Conservation (phyloP, 2,329 filamentous ascomycete species). For the Trichophyton verrucosum region DNA sequence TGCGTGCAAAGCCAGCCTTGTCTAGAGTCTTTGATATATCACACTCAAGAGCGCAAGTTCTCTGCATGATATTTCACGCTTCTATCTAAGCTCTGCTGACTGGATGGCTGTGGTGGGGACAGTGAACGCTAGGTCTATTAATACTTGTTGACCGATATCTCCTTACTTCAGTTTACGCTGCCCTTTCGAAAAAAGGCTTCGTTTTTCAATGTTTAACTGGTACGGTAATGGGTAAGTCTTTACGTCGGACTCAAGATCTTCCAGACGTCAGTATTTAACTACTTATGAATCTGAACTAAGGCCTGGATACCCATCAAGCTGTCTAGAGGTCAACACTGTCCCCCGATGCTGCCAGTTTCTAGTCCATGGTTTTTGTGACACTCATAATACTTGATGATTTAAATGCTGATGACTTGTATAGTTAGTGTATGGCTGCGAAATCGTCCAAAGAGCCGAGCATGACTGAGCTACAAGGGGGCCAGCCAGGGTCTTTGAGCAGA, state of each 20-base stretch:
- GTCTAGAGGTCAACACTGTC: neutral
- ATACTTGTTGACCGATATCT: neutral
- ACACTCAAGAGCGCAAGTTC: neutral
- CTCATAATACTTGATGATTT: neutral
- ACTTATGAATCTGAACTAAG: conserved; percentile 1
- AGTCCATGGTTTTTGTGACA: neutral
- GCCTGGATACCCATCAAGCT: neutral
- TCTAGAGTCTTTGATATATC: neutral
- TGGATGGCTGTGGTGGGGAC: neutral
- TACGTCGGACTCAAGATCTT: neutral
- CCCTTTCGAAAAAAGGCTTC: neutral
- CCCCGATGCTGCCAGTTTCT: neutral
- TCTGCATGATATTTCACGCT: neutral
- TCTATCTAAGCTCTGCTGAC: neutral
- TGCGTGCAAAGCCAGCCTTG: neutral
- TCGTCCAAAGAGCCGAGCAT: neutral
- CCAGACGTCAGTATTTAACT: neutral
- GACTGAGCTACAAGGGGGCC: neutral
- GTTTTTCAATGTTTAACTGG: neutral
- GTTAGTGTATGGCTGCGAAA: neutral
- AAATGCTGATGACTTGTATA: neutral
- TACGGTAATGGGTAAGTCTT: conserved; percentile 3
- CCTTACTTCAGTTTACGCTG: neutral
- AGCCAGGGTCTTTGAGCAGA: neutral
- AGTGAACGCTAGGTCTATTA: neutral